A percentile compares a stretch with the other conserved stretches of the same genome.
These are phyloP conservation scores for Trichoderma brevicompactum DNA, from an alignment of 2,329 filamentous ascomycete genomes.

Conservation along the genomic window DNA sequence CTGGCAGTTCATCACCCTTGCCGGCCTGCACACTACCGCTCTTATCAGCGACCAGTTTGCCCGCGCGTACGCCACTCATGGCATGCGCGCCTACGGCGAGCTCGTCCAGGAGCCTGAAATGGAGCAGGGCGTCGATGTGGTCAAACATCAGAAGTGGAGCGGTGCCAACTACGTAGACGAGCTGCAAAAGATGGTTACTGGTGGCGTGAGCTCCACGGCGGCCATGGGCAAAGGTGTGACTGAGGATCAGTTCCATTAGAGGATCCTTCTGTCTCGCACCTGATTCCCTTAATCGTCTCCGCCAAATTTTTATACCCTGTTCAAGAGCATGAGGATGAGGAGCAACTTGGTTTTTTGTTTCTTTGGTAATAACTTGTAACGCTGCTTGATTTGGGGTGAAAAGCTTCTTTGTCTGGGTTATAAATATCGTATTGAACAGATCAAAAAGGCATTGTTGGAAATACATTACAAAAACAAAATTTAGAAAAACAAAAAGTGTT, in stretches of 20 bases:
- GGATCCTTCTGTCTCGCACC: neutral
- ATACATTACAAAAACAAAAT: neutral
- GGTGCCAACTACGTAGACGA: slow-evolving; percentile 95
- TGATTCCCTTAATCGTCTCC: neutral
- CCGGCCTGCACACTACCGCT: slow-evolving; percentile 92
- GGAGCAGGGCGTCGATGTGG: slow-evolving; percentile 85
- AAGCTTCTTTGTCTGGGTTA: neutral
- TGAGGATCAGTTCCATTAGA: slow-evolving; percentile 80
- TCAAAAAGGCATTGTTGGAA: neutral
- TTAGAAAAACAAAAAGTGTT: neutral
- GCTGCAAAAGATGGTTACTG: slow-evolving; percentile 94
- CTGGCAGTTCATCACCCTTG: slow-evolving; percentile 99
- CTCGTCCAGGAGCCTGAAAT: slow-evolving; percentile 98
- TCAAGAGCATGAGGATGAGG: slow-evolving; percentile 18
- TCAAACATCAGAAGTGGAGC: slow-evolving; percentile 99
- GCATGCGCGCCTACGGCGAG: slow-evolving; percentile 97
- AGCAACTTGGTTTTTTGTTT: slow-evolving; percentile 8
- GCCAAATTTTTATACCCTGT: slow-evolving; percentile 22
- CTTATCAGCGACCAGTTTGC: slow-evolving; percentile 90
- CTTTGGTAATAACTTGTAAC: slow-evolving; percentile 7
- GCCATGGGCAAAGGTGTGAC: slow-evolving; percentile 98
- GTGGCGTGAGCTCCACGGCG: slow-evolving; percentile 86
- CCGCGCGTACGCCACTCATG: slow-evolving; percentile 75
- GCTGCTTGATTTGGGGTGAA: slow-evolving; percentile 11
- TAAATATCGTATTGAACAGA: neutral